Base-by-base conservation (phyloP, 2,329 filamentous ascomycete species). In the Colletotrichum endophyticum region DNA sequence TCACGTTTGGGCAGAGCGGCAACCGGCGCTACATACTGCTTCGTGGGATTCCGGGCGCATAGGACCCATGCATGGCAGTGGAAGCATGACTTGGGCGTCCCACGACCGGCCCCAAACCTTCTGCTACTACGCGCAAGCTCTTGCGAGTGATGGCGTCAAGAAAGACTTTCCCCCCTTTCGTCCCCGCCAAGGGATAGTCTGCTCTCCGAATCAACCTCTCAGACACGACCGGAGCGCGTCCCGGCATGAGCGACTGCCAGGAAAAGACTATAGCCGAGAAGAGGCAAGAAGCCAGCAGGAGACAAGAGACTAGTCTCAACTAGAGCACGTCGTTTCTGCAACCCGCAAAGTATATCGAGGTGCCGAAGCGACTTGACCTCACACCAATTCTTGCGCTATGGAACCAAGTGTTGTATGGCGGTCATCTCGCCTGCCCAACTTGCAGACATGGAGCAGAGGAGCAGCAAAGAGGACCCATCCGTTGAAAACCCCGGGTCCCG, bases 21-120 rank as follows among this genome's bases (percentile, higher is more conserved):
- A 32, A 66, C 36, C 32, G 53, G 15, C 32, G 56, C 19, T 44
- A 6, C 70, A 39, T 19, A 27, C 39, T 39, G 39, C 70, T 73
- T 62, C 73, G 64, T 69, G 57, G 64, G 70, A 73, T 64, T 44
- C n/a, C 13, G 63, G 64, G 63, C 53, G 53, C 64, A 73, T 32
- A 73, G n/a, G 70, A 76, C 70, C 49, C 63, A 69, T 73, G 57
- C 34, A 53, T 61, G 59, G 27, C 19, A 34, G 59, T 11, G 63
- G 44, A 12, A 61, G 44, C 34, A 69, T 66, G 63, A 36, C 69
- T 44, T 73, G 56, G 36, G 70, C 44, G 64, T 57, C 44, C 44
- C 36, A 32, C 25, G 30, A 30, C 62, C 36, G 27, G 30, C 36
- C 27, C 15, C 12, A 61, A 39, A 59, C 62, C 32, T 39, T 56